phyloP scores from a whole-genome alignment of 306 rosid genomes.

The Rosa lucieae region DNA sequence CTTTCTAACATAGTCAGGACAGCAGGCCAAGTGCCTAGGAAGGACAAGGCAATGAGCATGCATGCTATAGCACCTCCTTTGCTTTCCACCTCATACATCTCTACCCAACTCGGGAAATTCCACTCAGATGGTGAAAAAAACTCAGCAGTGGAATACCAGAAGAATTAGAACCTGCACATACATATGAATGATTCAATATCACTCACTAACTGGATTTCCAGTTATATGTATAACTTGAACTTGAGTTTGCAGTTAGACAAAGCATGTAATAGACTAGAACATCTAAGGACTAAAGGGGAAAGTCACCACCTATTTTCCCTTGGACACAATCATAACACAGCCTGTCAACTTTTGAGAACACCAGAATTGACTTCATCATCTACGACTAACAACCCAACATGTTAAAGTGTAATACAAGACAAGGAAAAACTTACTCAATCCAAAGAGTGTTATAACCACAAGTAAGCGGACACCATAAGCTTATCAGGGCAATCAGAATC shows the following conservation, averaged over 20 bases:
- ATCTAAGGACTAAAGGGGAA: background rate
- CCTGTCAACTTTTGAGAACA: background rate
- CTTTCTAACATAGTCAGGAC: conserved; percentile 73
- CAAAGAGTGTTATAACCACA: background rate
- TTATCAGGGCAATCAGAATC: background rate
- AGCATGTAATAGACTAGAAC: background rate
- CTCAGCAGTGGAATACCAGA: conserved; percentile 25
- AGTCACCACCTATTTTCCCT: background rate
- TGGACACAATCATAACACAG: background rate
- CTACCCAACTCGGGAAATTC: conserved; percentile 26
- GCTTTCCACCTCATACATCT: conserved; percentile 85
- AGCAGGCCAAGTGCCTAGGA: conserved; percentile 95
- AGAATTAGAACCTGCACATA: conserved; percentile 36
- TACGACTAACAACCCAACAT: background rate
- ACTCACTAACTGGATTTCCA: background rate
- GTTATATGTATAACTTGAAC: background rate
- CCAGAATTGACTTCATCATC: background rate
- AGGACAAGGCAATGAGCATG: conserved; percentile 66
- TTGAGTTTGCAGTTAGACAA: background rate
- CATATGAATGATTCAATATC: background rate
- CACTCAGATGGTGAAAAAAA: conserved; percentile 28
- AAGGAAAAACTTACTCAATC: conserved; percentile 4
- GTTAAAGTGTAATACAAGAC: background rate
- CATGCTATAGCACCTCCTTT: conserved; percentile 86
- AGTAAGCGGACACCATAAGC: background rate